These are phyloP conservation scores for Dunaliella primolecta DNA, from an alignment of 139 green algal genomes.

Conservation along the genomic window DNA sequence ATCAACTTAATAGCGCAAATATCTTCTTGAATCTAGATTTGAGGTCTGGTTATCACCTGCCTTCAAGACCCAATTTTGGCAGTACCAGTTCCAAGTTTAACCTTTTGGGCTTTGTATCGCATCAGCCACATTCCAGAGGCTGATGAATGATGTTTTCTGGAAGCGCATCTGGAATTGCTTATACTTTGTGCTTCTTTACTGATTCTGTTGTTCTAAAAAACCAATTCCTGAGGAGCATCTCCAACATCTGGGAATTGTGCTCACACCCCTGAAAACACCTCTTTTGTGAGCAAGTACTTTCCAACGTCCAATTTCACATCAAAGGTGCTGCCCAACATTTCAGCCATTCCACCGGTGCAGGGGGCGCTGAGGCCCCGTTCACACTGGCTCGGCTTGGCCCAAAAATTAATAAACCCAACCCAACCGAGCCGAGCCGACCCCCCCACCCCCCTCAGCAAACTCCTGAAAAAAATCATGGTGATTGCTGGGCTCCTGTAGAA, in stretches of 20 bases:
- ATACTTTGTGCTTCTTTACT: conserved; percentile 28
- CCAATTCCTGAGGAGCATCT: no score
- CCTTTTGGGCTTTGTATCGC: conserved; percentile 54
- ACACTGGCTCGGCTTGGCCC: no score
- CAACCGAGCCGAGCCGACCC: no score
- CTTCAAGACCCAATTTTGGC: conserved; percentile 24
- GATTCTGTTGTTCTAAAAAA: conserved; percentile 7
- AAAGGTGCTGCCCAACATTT: no score
- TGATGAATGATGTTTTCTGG: conserved; percentile 36
- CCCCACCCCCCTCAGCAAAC: no score
- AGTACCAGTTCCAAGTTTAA: conserved; percentile 39
- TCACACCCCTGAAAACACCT: background rate
- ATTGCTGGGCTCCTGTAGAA: no score
- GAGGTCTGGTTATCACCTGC: conserved; percentile 34
- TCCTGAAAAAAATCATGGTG: no score
- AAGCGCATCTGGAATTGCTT: background rate
- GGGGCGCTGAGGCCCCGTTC: no score
- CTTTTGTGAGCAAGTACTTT: no score
- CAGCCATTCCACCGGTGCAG: no score
- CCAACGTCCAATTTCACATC: no score
- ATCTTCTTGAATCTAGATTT: conserved; percentile 42
- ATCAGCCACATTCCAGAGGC: conserved; percentile 40
- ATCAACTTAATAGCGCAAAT: conserved; percentile 21
- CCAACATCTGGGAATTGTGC: background rate
- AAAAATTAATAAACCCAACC: no score